These are phyloP conservation scores for Cucurbita pepo DNA, from an alignment of 306 rosid species.

Conservation along the genomic window DNA sequence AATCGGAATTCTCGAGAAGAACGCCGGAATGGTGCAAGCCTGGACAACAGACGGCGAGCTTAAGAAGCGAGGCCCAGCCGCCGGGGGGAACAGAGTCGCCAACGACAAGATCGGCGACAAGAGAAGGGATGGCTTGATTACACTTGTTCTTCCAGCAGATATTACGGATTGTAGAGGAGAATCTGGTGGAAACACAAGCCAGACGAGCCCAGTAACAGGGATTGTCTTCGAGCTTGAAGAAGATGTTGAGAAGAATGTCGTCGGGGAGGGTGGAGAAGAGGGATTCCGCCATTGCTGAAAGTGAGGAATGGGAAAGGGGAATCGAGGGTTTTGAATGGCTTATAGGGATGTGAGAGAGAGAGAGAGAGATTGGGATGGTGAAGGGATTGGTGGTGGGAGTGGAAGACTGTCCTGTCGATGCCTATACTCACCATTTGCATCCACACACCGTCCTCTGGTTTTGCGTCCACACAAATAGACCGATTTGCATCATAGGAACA, in stretches of 20 bases:
- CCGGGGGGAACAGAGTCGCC: constrained; percentile 17
- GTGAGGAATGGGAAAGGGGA: not conserved
- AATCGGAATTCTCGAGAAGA: constrained; percentile 56
- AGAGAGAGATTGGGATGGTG: not conserved
- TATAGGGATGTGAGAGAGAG: not conserved
- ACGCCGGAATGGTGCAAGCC: constrained; percentile 72
- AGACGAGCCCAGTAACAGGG: constrained; percentile 79
- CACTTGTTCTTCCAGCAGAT: constrained; percentile 55
- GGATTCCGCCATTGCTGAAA: constrained; percentile 9
- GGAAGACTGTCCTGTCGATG: not conserved
- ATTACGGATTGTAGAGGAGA: constrained; percentile 38
- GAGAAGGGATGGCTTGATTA: constrained; percentile 31
- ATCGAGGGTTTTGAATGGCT: not conserved
- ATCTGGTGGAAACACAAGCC: constrained; percentile 60
- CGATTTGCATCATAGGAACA: not conserved
- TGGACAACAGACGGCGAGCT: constrained; percentile 79
- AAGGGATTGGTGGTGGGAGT: not conserved
- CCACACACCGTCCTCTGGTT: not conserved
- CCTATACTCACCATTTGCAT: not conserved
- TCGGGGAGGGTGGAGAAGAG: constrained; percentile 43
- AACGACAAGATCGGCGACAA: constrained; percentile 33
- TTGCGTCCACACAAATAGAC: not conserved
- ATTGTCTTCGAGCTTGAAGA: constrained; percentile 55
- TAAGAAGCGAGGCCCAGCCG: constrained; percentile 47
- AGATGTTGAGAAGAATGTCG: constrained; percentile 47